Base-by-base conservation (phyloP, 306 rosid species). In the Quercus gilva region DNA sequence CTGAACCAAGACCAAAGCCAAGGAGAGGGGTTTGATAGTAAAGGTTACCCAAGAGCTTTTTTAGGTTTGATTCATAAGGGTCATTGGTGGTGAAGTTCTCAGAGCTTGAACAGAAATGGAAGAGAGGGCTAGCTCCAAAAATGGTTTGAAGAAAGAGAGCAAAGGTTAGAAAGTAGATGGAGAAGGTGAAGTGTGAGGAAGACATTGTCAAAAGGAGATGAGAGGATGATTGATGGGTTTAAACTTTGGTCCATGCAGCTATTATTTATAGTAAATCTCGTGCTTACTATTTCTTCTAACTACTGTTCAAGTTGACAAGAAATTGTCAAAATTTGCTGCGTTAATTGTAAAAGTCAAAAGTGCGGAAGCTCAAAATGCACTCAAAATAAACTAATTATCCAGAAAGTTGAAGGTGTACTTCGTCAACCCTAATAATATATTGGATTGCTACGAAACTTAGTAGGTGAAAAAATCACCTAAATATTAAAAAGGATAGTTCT, bases 1-100 rank as follows among this genome's bases (percentile, higher is more conserved):
- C 41, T 51, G 76, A 73, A 10, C 17, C 64, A 6, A 55, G 63
- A 11, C 76, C 58, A 51, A 55, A 73, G n/a, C 76, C 76, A 3
- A 0, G 11, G 4, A 20, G 17, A 73, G 76, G 76, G 6, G 76
- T 52, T 15, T 52, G 37, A 35, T 9, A 28, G 25, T 21, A 17
- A 15, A 73, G 76, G 29, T 55, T 21, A 9, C 61, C 33, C 23
- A 21, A 1, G 65, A 73, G 76, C 17, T 73, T 31, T 52, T 17
- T 51, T 4, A 73, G 25, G 63, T 73, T 73, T 53, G 60, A 23
- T 25, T 19, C 63, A 10, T 55, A 73, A 0, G 76, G 65, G 25
- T 28, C 65, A 7, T 73, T 73, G 76, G 26, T 4, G 11, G 76
- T 73, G 76, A 73, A 73, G 45, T 73, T 73, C 25, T 26, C 45